Evolutionary conservation across 2,329 filamentous ascomycete genomes (phyloP), one percentile per base, ranked within the genome.

Genomic region (Lasiodiplodia hormozganensis): DNA sequence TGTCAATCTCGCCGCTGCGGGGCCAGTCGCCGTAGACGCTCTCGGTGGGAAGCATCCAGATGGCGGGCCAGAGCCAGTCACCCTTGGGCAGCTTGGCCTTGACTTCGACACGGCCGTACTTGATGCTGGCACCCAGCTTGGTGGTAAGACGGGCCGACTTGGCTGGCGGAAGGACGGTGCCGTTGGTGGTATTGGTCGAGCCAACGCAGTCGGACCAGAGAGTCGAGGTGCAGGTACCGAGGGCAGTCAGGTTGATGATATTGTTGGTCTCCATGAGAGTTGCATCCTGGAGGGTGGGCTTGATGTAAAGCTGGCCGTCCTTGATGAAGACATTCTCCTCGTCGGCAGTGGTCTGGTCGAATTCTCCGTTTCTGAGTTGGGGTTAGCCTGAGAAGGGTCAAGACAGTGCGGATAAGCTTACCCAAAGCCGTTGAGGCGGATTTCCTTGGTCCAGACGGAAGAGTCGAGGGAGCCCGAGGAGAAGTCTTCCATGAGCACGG

Each of bases 291-390:
- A 68, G 66, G 18, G 66, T 68, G 23, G 66, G 66, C 49, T 62
- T 68, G 57, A 68, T 68, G 54, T 74, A 75, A 12, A 84, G 74
- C 38, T 83, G 74, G 38, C 54, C 43, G 14, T 60, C 43, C 21
- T 67, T 85, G 31, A 85, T 81, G 65, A 87, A 86, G 73, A 86
- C 84, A 73, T 87, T 87, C 62, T 73, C 74, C 1, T 76, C 69
- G 70, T 85, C 84, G 2, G 75, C 77, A 4, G 85, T 87, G 0
- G 85, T 86, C 84, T 84, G 85, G 77, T 87, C 85, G 71, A 87
- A 87, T 38, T 82, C 79, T 18, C 84, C 84, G 18, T 80, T 83
- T 65, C 66, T 68, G 23, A 1, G 16, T 28, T 3, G 10, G 5
- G 21, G 16, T 67, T 8, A 67, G 65, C 23, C 7, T 23, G 5